Conservation (phyloP, 1,284 basidiomycete species). For the Puccinia triticina region DNA sequence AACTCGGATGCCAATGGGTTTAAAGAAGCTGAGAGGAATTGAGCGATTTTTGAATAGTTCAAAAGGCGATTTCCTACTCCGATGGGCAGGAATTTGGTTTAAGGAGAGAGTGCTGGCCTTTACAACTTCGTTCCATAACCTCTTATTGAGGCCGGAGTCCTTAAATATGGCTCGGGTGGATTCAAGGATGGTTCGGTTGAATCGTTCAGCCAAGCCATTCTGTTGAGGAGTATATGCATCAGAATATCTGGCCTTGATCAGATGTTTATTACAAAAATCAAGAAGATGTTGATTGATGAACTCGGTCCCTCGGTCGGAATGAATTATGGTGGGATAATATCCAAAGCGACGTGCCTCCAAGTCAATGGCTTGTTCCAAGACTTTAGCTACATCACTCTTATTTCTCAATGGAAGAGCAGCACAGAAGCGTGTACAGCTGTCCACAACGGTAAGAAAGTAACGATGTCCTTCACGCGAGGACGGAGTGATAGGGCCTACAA, state of each 20-base stretch:
- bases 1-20: background rate
- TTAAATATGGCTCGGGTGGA: background rate
- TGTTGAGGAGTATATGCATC: conserved; percentile 20
- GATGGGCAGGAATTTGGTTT: conserved; percentile 13
- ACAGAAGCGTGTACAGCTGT: conserved; percentile 9
- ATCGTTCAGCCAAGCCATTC: background rate
- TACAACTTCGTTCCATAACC: background rate
- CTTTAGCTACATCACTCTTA: background rate
- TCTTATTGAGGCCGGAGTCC: background rate
- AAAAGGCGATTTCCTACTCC: background rate
- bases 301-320: background rate
- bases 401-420: background rate
- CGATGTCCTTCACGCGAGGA: background rate
- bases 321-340: background rate
- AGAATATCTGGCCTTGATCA: background rate
- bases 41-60: background rate
- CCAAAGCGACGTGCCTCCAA: background rate
- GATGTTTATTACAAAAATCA: background rate
- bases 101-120: background rate
- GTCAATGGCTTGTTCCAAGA: background rate
- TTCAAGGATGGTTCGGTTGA: background rate
- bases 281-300: background rate
- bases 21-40: background rate
- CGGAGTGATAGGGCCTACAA: background rate
- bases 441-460: background rate